A percentile compares a stretch with the other conserved stretches of the same genome.
Conservation (phyloP, 345 rosid genomes). For the Raphanus raphanistrum region DNA sequence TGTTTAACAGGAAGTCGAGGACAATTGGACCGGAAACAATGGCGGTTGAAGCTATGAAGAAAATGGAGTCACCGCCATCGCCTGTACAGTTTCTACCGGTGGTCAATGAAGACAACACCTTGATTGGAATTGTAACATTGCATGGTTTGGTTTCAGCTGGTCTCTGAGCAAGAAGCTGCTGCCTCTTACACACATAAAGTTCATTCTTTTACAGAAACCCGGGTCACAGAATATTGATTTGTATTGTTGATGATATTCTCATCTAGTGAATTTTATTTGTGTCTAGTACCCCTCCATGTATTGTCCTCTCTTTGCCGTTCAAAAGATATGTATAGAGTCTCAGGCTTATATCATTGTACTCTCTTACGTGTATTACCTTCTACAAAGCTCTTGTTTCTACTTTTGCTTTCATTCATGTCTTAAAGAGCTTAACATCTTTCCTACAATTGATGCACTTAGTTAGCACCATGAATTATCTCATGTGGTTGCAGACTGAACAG, state of each 20-base stretch:
- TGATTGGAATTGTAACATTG: conserved; percentile 90
- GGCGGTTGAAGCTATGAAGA: conserved; percentile 98
- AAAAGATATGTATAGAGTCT: conserved; percentile 9
- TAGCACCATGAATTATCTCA: not conserved
- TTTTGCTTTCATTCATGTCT: not conserved
- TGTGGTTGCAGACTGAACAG: not conserved
- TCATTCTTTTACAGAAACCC: conserved; percentile 22
- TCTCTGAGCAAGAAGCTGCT: conserved; percentile 43
- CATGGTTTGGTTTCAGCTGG: conserved; percentile 96
- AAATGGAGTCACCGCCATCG: conserved; percentile 97
- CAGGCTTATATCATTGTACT: not conserved
- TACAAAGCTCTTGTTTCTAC: not conserved
- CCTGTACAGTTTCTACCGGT: conserved; percentile 96
- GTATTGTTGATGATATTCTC: conserved; percentile 11
- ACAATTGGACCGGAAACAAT: conserved; percentile 80
- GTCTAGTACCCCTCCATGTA: conserved; percentile 8
- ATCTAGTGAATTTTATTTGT: conserved; percentile 18
- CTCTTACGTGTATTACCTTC: not conserved
- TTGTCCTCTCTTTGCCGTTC: conserved; percentile 17
- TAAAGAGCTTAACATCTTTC: not conserved
- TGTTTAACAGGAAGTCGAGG: conserved; percentile 72
- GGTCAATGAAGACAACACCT: conserved; percentile 51
- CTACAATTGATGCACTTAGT: not conserved
- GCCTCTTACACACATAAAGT: conserved; percentile 17
- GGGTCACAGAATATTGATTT: conserved; percentile 16